Percentiles rank a stretch among this genome's conserved stretches.
phyloP scores from a whole-genome alignment of 2,329 filamentous ascomycete species.

The Fusarium luffae region DNA sequence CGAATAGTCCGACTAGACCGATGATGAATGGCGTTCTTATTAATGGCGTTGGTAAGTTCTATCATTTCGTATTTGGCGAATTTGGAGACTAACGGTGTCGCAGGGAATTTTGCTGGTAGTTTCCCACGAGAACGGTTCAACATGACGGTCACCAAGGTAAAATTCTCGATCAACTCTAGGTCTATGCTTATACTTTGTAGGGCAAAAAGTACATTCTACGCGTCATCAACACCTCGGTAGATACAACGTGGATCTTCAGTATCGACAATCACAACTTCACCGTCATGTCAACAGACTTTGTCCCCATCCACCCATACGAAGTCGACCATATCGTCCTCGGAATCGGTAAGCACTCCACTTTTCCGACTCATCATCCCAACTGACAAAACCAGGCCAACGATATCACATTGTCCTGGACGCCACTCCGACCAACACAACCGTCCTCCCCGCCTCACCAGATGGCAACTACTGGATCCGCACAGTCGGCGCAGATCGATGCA shows the following conservation, averaged over 20 bases:
- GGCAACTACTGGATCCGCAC: conserved; percentile 44
- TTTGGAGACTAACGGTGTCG: too few species aligned
- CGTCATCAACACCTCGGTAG: conserved; percentile 38
- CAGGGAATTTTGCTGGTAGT: conserved; percentile 8
- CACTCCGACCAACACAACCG: conserved; percentile 18
- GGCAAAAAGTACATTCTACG: conserved; percentile 30
- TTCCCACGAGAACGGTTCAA: conserved; percentile 15
- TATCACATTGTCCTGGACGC: conserved; percentile 39
- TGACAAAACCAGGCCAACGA: conserved; percentile 3
- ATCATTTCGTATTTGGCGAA: too few species aligned
- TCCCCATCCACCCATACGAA: conserved; percentile 35
- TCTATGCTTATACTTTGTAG: neutral
- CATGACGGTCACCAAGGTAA: conserved; percentile 3
- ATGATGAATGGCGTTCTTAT: conserved; percentile 22
- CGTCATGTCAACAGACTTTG: conserved; percentile 33
- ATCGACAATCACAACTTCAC: conserved; percentile 42
- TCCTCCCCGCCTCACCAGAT: conserved; percentile 21
- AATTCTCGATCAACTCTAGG: too few species aligned
- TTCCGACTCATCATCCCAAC: too few species aligned
- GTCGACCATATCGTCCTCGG: conserved; percentile 27
- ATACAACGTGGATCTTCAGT: conserved; percentile 38
- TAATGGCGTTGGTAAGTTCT: conserved; percentile 10
- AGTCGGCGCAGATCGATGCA: conserved; percentile 8
- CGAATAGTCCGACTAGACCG: neutral
- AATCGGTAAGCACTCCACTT: conserved; percentile 8